Base-by-base conservation (phyloP, 129 eudicot genomes). In the Oenanthe sinensis region DNA sequence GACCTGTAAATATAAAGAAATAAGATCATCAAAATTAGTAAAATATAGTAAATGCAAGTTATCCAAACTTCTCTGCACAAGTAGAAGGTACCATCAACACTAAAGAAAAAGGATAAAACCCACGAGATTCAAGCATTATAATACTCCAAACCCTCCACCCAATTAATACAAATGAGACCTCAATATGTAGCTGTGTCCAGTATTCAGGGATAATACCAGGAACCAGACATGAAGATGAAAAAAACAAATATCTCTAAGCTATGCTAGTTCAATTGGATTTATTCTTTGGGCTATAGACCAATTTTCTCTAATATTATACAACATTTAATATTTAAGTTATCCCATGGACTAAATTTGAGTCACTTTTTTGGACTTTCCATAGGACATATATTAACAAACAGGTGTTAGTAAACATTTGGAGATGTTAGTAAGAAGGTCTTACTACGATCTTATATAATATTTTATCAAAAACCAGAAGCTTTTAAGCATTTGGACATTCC, bases 1-100 rank as follows among this genome's bases (percentile, higher is more conserved):
- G 84, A 55, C 96, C 96, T 90, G 90, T 62, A 15, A 14, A 74
- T 50, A 74, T 39, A 63, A 7, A 45, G n/a, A 46, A 74, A 26
- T 74, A 74, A 74, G 42, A 46, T 46, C 37, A 74, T 74, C 12
- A 73, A 11, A n/a, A 46, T 4, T 16, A 17, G 58, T 50, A 50
- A 50, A 50, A 0, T 50, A 50, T 50, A 72, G 6, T 72, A 72
- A 72, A 72, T 43, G 26, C 28, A 17, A 39, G 50, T 40, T 19
- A 4, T 43, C 36, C 33, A 44, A 73, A 73, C 37, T 42, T 73
- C 48, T 44, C n/a, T 20, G 13, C 54, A 24, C 15, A 10, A 22
- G 75, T 71, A 20, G 43, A 40, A 71, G 26, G 50, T 43, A 19
- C 8, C 50, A 44, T 43, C 26, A 43, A 44, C 17, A 40, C 6